Percentiles rank a stretch among this genome's conserved stretches.
phyloP scores from a whole-genome alignment of 129 eudicot species.

The Pittosporum tobira region DNA sequence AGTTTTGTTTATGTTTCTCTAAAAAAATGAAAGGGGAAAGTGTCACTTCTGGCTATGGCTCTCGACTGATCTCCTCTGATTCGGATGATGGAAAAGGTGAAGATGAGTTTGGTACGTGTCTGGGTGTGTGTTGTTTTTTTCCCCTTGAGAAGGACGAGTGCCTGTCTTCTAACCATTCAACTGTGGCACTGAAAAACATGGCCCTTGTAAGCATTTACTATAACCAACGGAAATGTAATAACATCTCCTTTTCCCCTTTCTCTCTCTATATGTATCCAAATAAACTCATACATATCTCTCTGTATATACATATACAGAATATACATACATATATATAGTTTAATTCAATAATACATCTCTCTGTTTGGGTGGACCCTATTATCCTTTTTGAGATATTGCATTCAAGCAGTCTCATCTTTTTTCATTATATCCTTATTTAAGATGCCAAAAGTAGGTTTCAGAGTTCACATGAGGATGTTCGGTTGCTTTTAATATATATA shows the following conservation, averaged over 20 bases:
- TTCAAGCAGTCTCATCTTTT: background rate
- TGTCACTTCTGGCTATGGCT: background rate
- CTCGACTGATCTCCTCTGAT: background rate
- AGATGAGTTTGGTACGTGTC: background rate
- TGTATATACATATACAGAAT: too few species aligned
- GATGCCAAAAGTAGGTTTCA: slow-evolving; percentile 14
- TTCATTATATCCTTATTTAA: background rate
- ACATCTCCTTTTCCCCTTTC: too few species aligned
- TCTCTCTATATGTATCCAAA: too few species aligned
- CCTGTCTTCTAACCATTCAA: slow-evolving; percentile 38
- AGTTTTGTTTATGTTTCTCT: slow-evolving; percentile 1
- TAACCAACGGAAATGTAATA: background rate
- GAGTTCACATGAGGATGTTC: slow-evolving; percentile 11
- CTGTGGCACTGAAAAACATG: slow-evolving; percentile 67
- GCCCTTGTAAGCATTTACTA: slow-evolving; percentile 24
- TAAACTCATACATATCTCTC: too few species aligned
- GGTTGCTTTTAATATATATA: background rate
- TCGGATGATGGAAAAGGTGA: background rate
- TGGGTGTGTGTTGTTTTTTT: slow-evolving; percentile 20
- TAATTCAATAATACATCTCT: too few species aligned
- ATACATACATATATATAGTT: too few species aligned
- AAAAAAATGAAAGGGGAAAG: slow-evolving; percentile 11
- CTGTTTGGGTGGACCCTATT: too few species aligned
- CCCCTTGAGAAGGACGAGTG: slow-evolving; percentile 45
- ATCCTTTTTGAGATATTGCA: background rate